These are phyloP conservation scores for Micractinium sp. DNA, from an alignment of 139 green algal genomes.

Conservation along the genomic window DNA sequence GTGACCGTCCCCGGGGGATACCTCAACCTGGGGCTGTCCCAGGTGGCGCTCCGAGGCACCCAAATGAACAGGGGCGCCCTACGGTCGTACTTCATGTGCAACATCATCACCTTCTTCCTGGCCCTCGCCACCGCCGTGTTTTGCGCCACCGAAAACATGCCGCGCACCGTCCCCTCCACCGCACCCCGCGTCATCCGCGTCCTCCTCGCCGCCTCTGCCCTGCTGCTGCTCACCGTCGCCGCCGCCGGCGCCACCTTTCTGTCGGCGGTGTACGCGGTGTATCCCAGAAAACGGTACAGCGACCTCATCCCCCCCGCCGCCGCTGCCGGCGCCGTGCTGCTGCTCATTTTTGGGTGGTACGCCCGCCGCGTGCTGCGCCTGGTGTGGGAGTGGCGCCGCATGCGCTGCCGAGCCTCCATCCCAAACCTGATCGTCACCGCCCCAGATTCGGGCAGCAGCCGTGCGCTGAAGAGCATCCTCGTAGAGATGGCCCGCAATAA, in stretches of 20 bases:
- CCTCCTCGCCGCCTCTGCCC: not conserved
- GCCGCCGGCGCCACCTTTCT: not conserved
- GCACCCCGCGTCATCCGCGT: not conserved
- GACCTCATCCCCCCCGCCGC: not conserved
- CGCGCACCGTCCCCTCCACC: not conserved
- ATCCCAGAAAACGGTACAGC: not conserved
- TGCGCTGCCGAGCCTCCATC: not conserved
- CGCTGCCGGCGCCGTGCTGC: not conserved
- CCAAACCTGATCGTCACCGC: not conserved
- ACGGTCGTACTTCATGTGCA: not conserved
- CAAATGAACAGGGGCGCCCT: not conserved
- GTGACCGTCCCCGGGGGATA: not conserved
- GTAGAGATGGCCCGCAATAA: not conserved
- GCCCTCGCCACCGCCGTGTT: not conserved
- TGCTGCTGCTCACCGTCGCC: not conserved
- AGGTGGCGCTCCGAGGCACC: not conserved
- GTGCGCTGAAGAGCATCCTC: not conserved
- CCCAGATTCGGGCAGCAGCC: not conserved
- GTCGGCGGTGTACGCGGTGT: not conserved
- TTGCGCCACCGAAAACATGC: slow-evolving; percentile 5
- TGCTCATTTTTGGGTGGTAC: slow-evolving; percentile 1
- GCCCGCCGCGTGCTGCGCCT: not conserved
- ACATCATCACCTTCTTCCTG: slow-evolving; percentile 1
- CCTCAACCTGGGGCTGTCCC: not conserved
- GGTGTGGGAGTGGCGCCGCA: not conserved